A percentile compares a stretch with the other conserved stretches of the same genome.
Conservation (phyloP, 495 filamentous ascomycete species). For the Aspergillus bertholletiae region DNA sequence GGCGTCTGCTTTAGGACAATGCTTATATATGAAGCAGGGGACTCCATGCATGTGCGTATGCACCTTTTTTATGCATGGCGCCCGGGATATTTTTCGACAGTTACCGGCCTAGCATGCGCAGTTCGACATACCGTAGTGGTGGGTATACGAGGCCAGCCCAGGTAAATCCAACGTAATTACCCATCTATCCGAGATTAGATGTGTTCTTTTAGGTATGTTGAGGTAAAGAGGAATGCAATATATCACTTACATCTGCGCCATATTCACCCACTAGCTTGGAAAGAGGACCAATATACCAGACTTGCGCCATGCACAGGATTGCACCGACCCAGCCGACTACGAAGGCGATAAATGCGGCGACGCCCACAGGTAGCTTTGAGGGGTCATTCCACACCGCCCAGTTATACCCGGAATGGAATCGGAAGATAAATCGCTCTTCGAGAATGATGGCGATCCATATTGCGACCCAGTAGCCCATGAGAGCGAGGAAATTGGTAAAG, state of each 20-base stretch:
- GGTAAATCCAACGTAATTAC: slow-evolving; percentile 47
- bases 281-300: slow-evolving; percentile 65
- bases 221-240: not conserved
- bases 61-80: not conserved
- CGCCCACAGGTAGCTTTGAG: slow-evolving; percentile 56
- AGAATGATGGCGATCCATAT: slow-evolving; percentile 62
- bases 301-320: slow-evolving; percentile 67
- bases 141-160: slow-evolving; percentile 49
- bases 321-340: slow-evolving; percentile 68
- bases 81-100: not conserved
- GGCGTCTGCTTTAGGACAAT: too few relatives aligned
- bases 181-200: slow-evolving; percentile 32
- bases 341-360: slow-evolving; percentile 60
- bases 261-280: slow-evolving; percentile 52
- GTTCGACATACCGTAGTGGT: slow-evolving; percentile 47
- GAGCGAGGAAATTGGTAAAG: slow-evolving; percentile 67
- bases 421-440: slow-evolving; percentile 64
- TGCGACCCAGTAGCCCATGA: slow-evolving; percentile 73
- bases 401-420: slow-evolving; percentile 47
- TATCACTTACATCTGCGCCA: slow-evolving; percentile 53
- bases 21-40: too few relatives aligned
- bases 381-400: slow-evolving; percentile 61
- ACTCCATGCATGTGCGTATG: not conserved
- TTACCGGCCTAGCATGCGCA: slow-evolving; percentile 42
- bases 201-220: not conserved